phyloP scores from a whole-genome alignment of 257 asterid species.

The Przewalskia tangutica region DNA sequence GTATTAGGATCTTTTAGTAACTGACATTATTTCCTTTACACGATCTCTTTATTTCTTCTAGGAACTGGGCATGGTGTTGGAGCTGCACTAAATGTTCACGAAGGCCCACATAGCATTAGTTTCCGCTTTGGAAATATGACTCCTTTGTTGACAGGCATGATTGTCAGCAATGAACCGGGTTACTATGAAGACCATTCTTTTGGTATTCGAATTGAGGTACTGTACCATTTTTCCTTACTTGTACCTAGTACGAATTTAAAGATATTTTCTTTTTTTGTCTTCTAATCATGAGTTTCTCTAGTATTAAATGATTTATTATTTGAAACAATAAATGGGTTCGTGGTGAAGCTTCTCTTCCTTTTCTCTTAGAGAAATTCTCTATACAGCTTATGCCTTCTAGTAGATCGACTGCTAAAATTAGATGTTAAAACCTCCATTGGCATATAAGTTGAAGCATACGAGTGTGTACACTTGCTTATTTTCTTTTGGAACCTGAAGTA shows the following conservation, averaged over 20 bases:
- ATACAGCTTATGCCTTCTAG: neutral
- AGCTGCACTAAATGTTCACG: constrained; percentile 96
- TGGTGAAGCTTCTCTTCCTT: neutral
- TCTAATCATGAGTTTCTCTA: neutral
- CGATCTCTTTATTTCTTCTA: constrained; percentile 12
- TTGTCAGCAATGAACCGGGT: constrained; percentile 98
- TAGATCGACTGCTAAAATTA: neutral
- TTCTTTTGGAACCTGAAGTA: neutral
- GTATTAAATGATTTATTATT: neutral
- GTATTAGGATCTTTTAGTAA: neutral
- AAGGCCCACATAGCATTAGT: constrained; percentile 99
- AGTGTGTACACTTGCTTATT: neutral
- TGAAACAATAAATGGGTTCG: neutral
- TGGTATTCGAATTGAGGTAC: constrained; percentile 96
- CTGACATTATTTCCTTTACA: constrained; percentile 1
- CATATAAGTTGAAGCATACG: neutral
- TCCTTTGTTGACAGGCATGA: constrained; percentile 88
- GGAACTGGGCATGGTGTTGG: constrained; percentile 99
- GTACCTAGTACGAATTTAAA: neutral
- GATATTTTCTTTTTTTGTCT: neutral
- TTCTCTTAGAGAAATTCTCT: neutral
- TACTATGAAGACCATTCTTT: constrained; percentile 93
- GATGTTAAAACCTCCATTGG: neutral
- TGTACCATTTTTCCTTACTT: constrained; percentile 1
- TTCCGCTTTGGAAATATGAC: constrained; percentile 91